These are phyloP conservation scores for Notholithocarpus densiflorus DNA, from an alignment of 306 rosid species.

Conservation along the genomic window DNA sequence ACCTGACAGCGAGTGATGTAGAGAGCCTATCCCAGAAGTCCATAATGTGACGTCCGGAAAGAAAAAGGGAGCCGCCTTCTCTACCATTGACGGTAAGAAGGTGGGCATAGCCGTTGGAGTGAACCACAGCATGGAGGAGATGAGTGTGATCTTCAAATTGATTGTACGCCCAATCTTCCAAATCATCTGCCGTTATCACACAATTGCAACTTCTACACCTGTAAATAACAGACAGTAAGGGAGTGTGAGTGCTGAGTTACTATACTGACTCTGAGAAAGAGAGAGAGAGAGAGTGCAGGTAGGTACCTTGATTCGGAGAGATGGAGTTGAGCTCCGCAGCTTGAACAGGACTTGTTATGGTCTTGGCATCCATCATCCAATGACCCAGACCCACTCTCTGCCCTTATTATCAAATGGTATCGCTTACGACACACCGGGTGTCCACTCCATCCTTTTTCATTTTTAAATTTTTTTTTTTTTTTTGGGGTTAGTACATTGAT, in stretches of 20 bases:
- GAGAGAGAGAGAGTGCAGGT: too few relatives aligned
- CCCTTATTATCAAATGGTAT: conserved; percentile 31
- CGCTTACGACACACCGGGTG: conserved; percentile 36
- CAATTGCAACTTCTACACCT: conserved; percentile 37
- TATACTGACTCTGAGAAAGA: neutral
- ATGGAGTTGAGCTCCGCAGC: neutral
- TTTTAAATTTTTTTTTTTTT: too few relatives aligned
- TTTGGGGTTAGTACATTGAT: too few relatives aligned
- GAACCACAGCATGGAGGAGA: conserved; percentile 66
- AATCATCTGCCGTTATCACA: conserved; percentile 32
- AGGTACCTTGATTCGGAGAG: neutral
- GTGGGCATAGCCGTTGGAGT: conserved; percentile 71
- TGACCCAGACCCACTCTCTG: neutral
- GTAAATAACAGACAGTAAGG: neutral
- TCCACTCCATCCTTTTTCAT: conserved; percentile 34
- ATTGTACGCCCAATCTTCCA: conserved; percentile 52
- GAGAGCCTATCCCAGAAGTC: conserved; percentile 73
- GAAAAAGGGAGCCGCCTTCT: conserved; percentile 60
- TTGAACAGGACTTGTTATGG: neutral
- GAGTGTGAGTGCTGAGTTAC: too few relatives aligned
- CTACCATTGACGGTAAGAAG: conserved; percentile 60
- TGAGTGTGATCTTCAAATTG: conserved; percentile 61
- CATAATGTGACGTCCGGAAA: conserved; percentile 57
- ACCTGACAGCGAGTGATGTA: conserved; percentile 54
- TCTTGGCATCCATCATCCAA: neutral